Base-by-base conservation (phyloP, 1,284 basidiomycete species). In the Hemileia vastatrix region DNA sequence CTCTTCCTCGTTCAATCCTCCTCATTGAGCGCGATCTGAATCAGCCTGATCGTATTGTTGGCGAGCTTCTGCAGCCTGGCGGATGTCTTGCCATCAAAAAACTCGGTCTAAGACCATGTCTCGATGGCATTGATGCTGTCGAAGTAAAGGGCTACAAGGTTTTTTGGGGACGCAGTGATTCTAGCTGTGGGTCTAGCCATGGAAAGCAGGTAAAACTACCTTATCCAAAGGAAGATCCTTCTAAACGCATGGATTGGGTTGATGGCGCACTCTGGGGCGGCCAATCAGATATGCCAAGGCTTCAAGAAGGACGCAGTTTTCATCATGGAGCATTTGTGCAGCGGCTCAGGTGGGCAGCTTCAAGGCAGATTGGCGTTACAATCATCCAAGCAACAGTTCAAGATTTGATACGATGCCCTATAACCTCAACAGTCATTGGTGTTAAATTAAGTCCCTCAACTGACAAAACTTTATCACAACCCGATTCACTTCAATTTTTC, bases 31-130 rank as follows among this genome's bases (percentile, higher is more conserved):
- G 51, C 53, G 94, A 94, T 44, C 81, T 97, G 9, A 81, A 85
- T 0, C 87, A 93, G 76, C 94, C 95, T 0, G 91, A 97, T 80
- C 83, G 94, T 23, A 97, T 99, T 70, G 94, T 98, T 43, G 94
- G 95, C 40, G 95, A 99, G 77, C 84, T 98, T 1, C 80, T 99
- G 19, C 94, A 98, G 73, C 95, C 95, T 0, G 93, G 88, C 0
- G 95, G 95, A 4, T 85, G 93, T 19, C 80, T 81, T 2, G 86
- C 90, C 0, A 79, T 98, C 53, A 78, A 83, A 65, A 78, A 83
- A 59, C 83, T 99, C 18, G 93, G 91, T 1, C 77, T 98, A 70
- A 72, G 70, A 21, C 83, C 84, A 57, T 79, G 79, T 4, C 78
- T 96, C 50, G 86, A 94, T 32, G 85, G 82, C 19, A 95, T 98